These are phyloP conservation scores for Gilbertella persicaria DNA, from an alignment of 371 early-diverging fungal species.

Conservation along the genomic window DNA sequence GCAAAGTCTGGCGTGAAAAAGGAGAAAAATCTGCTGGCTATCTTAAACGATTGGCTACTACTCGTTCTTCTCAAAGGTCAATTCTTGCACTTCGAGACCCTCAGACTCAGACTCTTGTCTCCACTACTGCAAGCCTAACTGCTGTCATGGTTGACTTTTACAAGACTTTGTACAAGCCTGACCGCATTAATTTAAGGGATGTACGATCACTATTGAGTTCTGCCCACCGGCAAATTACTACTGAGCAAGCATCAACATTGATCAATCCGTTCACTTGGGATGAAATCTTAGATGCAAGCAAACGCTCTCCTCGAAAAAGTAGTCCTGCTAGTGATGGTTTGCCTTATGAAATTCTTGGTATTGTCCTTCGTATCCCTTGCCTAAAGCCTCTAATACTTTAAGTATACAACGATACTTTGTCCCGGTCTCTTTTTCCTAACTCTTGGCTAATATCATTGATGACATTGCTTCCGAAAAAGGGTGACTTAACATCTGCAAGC, in stretches of 20 bases:
- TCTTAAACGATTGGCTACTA: background rate
- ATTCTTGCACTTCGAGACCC: background rate
- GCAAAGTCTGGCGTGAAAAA: background rate
- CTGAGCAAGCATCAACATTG: background rate
- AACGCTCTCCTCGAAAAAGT: background rate
- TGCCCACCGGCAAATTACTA: background rate
- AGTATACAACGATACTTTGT: constrained; percentile 26
- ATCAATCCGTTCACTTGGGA: background rate
- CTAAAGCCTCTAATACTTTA: background rate
- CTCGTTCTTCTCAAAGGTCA: background rate
- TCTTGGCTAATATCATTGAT: constrained; percentile 28
- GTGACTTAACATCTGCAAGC: constrained; percentile 3
- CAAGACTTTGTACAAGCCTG: background rate
- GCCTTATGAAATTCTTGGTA: constrained; percentile 5
- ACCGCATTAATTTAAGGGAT: background rate
- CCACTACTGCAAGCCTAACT: background rate
- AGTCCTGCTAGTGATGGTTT: constrained; percentile 8
- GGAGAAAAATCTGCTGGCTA: constrained; percentile 7
- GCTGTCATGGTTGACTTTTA: background rate
- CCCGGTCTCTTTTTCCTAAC: constrained; percentile 9
- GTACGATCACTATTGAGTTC: background rate
- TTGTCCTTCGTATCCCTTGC: background rate
- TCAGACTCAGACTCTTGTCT: background rate
- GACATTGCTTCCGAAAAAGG: constrained; percentile 24
- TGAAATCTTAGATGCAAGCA: background rate